Percentiles rank a stretch among this genome's conserved stretches.
phyloP scores from a whole-genome alignment of 2,329 filamentous ascomycete genomes.

The Fusarium bulbicola region DNA sequence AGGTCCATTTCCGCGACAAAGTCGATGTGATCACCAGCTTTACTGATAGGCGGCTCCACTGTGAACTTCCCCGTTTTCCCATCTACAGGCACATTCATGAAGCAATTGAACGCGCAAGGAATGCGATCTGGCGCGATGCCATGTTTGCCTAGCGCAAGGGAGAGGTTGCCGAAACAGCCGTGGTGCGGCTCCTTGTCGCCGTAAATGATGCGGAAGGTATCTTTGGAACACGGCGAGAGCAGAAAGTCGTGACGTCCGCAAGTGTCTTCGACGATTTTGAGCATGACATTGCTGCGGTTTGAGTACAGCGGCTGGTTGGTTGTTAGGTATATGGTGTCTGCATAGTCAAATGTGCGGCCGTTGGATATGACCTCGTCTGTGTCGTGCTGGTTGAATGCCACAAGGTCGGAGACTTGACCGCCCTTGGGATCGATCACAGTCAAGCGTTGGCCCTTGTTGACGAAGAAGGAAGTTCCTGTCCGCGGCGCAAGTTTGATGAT shows the following conservation, averaged over 20 bases:
- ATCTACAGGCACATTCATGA: not conserved
- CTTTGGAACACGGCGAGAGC: not conserved
- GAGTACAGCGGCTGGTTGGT: not conserved
- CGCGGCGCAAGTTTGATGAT: not conserved
- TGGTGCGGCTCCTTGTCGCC: not conserved
- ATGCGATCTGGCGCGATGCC: not conserved
- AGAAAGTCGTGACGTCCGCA: not conserved
- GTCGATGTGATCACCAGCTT: not conserved
- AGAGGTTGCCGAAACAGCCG: not conserved
- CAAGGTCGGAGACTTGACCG: not conserved
- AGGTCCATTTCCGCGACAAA: not conserved
- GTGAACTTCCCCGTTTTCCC: not conserved
- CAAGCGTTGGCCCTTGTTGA: not conserved
- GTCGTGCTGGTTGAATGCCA: not conserved
- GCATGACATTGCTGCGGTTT: not conserved
- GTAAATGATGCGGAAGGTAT: not conserved
- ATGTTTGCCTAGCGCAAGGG: not conserved
- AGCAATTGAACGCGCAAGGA: not conserved
- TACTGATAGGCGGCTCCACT: not conserved
- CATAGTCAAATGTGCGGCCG: not conserved
- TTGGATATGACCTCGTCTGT: not conserved
- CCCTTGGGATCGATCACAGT: not conserved
- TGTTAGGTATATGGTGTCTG: not conserved
- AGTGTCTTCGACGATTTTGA: not conserved
- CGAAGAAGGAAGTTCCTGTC: not conserved